Base-by-base conservation (phyloP, 1,284 basidiomycete species). In the Coriolopsis trogii region DNA sequence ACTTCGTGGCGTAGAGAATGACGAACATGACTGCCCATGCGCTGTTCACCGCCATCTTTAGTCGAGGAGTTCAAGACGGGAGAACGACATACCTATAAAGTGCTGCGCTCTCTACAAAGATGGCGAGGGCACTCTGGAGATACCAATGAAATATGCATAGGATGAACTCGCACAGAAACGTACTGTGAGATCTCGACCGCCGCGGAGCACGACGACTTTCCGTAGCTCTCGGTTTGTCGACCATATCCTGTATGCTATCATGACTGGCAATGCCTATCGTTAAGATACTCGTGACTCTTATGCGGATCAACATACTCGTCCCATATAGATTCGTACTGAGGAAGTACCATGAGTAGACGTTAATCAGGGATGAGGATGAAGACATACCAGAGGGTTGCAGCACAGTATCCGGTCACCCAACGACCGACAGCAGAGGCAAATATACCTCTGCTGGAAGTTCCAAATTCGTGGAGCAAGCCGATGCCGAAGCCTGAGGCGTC, bases 11-110 rank as follows among this genome's bases (percentile, higher is more conserved):
- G 18, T 48, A 48, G 20, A 39, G 25, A 20, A 34, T 38, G 46
- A 48, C 33, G 46, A 48, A 48, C 29, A 48, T 31, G 4, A 48
- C 13, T 3, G 38, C 23, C 46, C 46, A 48, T 6, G 38, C n/a
- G n/a, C n/a, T n/a, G n/a, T n/a, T n/a, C n/a, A n/a, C n/a, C n/a
- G n/a, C n/a, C n/a, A n/a, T n/a, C n/a, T n/a, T n/a, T n/a, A n/a
- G n/a, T n/a, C n/a, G n/a, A n/a, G n/a, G n/a, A n/a, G n/a, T n/a
- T n/a, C n/a, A n/a, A n/a, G 30, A 31, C 7, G 30, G 7, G 30
- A 31, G 30, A 31, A n/a, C 16, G 13, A 31, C 7, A 13, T 31
- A 31, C 30, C 13, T 31, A 3, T 12, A 31, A 12, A 31, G 12
- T 8, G 43, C 15, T 7, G 33, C 21, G 23, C 24, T 26, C 7